These are phyloP conservation scores for Tylopilus subfusipes DNA, from an alignment of 768 basidiomycete species.

Conservation along the genomic window DNA sequence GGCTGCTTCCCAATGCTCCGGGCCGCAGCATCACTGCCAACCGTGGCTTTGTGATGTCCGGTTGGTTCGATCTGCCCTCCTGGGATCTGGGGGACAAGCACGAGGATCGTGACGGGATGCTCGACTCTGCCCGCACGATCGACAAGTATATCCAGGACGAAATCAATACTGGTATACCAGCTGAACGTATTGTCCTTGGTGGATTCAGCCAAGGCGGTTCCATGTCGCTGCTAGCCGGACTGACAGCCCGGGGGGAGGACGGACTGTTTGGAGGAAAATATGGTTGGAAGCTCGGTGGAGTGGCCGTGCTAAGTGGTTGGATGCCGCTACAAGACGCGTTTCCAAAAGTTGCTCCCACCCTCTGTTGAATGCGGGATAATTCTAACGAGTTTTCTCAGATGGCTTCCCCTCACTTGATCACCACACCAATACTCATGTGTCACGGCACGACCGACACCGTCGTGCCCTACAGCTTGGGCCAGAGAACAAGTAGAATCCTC, in stretches of 20 bases:
- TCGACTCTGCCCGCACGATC: conserved; percentile 56
- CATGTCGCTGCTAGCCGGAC: conserved; percentile 69
- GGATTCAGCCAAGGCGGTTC: conserved; percentile 88
- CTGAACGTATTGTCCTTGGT: conserved; percentile 74
- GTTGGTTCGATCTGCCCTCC: conserved; percentile 77
- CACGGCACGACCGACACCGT: conserved; percentile 80
- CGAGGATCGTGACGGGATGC: conserved; percentile 66
- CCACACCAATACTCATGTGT: conserved; percentile 81
- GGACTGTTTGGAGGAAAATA: conserved; percentile 28
- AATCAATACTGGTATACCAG: conserved; percentile 63
- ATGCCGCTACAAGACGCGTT: conserved; percentile 65
- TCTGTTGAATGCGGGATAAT: neutral
- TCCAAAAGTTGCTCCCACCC: conserved; percentile 49
- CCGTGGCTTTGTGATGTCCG: conserved; percentile 65
- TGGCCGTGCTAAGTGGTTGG: conserved; percentile 77
- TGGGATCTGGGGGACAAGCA: conserved; percentile 50
- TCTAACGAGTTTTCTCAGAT: conserved; percentile 42
- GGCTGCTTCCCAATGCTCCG: conserved; percentile 54
- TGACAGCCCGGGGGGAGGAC: conserved; percentile 35
- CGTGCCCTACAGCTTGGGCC: conserved; percentile 54
- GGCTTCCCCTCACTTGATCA: conserved; percentile 52
- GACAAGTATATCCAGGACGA: conserved; percentile 72
- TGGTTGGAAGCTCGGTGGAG: conserved; percentile 66
- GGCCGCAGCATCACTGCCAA: conserved; percentile 69
- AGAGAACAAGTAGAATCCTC: conserved; percentile 55